Base-by-base conservation (phyloP, 768 basidiomycete genomes). In the Macrolepiota albuminosa region DNA sequence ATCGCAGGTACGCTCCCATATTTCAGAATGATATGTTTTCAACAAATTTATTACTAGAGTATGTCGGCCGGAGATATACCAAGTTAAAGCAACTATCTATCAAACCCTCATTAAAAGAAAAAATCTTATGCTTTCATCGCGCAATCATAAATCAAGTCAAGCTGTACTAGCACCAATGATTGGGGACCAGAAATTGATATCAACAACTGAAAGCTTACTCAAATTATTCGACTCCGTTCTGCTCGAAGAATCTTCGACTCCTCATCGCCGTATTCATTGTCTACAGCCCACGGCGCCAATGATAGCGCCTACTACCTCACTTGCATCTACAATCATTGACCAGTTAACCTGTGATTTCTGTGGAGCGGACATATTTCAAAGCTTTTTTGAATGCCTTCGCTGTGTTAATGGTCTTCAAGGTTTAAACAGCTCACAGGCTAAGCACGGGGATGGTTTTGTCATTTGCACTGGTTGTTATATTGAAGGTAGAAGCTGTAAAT, bases 41-140 rank as follows among this genome's bases (percentile, higher is more conserved):
- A 34, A 52, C 54, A 18, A 7, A 26, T 49, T 10, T 10, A 42
- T 29, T 21, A 36, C 24, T 62, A 94, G 92, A 54, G 88, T 93
- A n/a, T 91, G 92, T 65, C 84, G 93, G 18, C 74, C 74, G 6
- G 92, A 94, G 69, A 87, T 78, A 18, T 94, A 94, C 70, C 83
- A 83, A 61, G 80, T 91, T 63, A 91, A 89, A 69, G 79, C 79
- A 45, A 85, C 81, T 5, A 78, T 90, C 45, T 83, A 84, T 65
- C 73, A 84, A 50, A 76, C 84, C 1, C 70, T 91, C 74, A 29
- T 71, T 72, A 42, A 74, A 68, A 49, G 71, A 72, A 7, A 59
- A 49, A 48, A 58, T 8, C 16, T 24, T 16, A 14, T 50, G 31
- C 7, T 26, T n/a, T 43, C 7, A 45, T 42, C 13, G 37, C 40